Conservation (phyloP, 1,284 basidiomycete species). For the Pseudozyma sp. region DNA sequence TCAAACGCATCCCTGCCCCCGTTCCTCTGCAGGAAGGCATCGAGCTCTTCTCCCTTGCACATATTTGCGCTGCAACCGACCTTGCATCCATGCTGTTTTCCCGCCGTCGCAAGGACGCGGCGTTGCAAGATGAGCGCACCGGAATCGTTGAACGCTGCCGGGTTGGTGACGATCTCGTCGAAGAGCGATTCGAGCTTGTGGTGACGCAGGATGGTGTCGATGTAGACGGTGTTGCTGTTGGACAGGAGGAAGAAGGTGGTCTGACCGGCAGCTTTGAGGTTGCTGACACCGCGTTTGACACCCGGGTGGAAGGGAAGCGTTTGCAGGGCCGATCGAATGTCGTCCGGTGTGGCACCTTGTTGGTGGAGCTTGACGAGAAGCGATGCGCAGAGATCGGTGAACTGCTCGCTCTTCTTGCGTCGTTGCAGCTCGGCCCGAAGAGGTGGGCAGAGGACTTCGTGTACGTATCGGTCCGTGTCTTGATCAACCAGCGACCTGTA, state of each 20-base stretch:
- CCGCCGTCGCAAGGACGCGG: conserved; percentile 76
- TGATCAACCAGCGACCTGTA: conserved; percentile 77
- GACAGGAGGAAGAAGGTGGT: conserved; percentile 83
- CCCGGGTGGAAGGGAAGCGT: conserved; percentile 94
- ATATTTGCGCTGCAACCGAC: conserved; percentile 95
- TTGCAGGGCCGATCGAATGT: conserved; percentile 82
- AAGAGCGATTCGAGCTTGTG: conserved; percentile 73
- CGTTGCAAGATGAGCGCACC: conserved; percentile 83
- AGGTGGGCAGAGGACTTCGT: conserved; percentile 88
- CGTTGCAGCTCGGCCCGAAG: conserved; percentile 85
- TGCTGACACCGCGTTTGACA: conserved; percentile 87
- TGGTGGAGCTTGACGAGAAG: conserved; percentile 61
- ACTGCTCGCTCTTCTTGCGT: conserved; percentile 77
- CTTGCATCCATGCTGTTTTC: conserved; percentile 81
- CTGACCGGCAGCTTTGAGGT: conserved; percentile 75
- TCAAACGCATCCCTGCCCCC: conserved; percentile 76
- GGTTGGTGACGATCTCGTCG: conserved; percentile 90
- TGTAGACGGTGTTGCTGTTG: conserved; percentile 93
- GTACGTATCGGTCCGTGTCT: conserved; percentile 95
- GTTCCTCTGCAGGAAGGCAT: conserved; percentile 80
- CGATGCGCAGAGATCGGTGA: conserved; percentile 78
- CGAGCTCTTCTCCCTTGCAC: conserved; percentile 97
- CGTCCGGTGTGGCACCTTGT: conserved; percentile 73
- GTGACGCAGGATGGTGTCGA: conserved; percentile 75
- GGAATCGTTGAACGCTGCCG: conserved; percentile 81